Evolutionary conservation across 768 basidiomycete species (phyloP), one percentile per base, ranked within the genome.

Genomic region (Cystobasidium ongulense): DNA sequence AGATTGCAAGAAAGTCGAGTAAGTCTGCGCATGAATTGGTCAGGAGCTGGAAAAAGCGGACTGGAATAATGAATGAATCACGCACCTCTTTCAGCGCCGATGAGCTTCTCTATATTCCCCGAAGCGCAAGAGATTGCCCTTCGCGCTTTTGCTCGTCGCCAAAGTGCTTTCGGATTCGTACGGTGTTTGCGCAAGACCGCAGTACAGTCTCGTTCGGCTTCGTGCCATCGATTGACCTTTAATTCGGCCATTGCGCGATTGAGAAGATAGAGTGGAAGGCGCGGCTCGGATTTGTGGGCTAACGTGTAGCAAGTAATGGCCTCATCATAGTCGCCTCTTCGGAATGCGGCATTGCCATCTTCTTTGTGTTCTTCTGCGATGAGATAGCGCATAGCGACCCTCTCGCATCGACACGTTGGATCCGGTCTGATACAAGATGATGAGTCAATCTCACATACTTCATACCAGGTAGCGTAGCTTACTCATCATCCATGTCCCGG

Each of bases 321-420:
- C 63, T 87, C 84, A 13, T 81, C 83, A 78, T 87, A 86, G 59
- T 89, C 84, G 23, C 86, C 85, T 54, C 83, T 77, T 82, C 94
- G 94, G 84, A 91, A 98, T 84, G 91, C 79, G 79, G 92, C 92
- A 81, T 99, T 99, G 74, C 95, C 95, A 76, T 95, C 91, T 61
- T 97, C 95, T 80, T 98, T 97, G 5, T 89, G 88, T 59, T 85
- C 83, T 18, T 86, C 88, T 71, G 96, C 86, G 31, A 76, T 73
- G n/a, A 46, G 25, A 21, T 73, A 76, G 17, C 78, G 68, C 43
- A 71, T 39, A 21, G 68, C 68, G 21, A 71, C 54, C 8, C 68
- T 23, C 29, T 54, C 33, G 29, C 68, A 71, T 29, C 68, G 50
- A 53, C 68, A 71, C 3, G 50, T 41, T 7, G 41, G 31, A n/a